Conservation (phyloP, 2,329 filamentous ascomycete species). For the Alternaria conjuncta region DNA sequence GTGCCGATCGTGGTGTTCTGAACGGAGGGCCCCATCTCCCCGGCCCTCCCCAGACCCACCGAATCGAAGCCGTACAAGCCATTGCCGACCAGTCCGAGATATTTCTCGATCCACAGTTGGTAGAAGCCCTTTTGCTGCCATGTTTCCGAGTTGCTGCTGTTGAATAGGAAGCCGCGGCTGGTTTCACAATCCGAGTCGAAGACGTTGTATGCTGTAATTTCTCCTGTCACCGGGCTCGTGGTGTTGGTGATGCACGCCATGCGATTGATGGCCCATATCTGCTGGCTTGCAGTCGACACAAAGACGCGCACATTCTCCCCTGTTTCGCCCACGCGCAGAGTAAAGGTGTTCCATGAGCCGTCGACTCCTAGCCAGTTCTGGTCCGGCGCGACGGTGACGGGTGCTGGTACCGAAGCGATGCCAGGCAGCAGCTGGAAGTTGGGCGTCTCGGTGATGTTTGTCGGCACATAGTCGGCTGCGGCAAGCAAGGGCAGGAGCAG, state of each 20-base stretch:
- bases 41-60: constrained; percentile 50
- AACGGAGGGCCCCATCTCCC: constrained; percentile 50
- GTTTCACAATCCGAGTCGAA: constrained; percentile 54
- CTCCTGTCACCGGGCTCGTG: constrained; percentile 57
- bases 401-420: constrained; percentile 33
- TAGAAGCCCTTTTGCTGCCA: constrained; percentile 68
- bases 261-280: constrained; percentile 69
- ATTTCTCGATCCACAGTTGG: constrained; percentile 63
- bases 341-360: constrained; percentile 70
- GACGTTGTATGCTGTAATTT: constrained; percentile 26
- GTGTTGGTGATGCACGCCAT: constrained; percentile 31
- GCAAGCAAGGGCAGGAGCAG: constrained; percentile 28
- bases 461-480: constrained; percentile 28
- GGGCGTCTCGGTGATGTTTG: constrained; percentile 28
- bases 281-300: constrained; percentile 72
- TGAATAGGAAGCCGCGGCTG: constrained; percentile 66
- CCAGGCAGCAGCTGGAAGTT: constrained; percentile 25
- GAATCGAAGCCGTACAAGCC: constrained; percentile 68
- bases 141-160: constrained; percentile 59
- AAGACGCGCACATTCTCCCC: constrained; percentile 62
- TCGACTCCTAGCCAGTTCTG: constrained; percentile 50
- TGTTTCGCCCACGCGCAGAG: constrained; percentile 64
- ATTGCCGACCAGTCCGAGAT: constrained; percentile 66
- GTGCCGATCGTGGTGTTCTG: constrained; percentile 52
- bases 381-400: constrained; percentile 43